Evolutionary conservation across 805 yeast species (phyloP).

Genomic region (Ogataea trehalophila): DNA sequence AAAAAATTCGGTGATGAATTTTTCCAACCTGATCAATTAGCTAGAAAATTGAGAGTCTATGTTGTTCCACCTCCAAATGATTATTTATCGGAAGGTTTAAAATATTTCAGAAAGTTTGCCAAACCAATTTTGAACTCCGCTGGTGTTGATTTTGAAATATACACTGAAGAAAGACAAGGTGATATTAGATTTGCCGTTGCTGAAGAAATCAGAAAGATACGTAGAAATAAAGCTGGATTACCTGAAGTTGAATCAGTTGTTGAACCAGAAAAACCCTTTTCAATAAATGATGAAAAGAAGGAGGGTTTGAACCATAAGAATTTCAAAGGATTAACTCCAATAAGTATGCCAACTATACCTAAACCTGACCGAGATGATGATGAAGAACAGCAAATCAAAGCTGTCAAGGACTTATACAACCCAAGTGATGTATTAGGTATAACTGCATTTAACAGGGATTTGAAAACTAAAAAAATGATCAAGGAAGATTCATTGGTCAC

Average conservation of each 20-base stretch:
- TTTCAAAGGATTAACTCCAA: slow-evolving; percentile 6
- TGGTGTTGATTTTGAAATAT: slow-evolving; percentile 77
- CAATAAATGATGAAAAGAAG: slow-evolving; percentile 9
- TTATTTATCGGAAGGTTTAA: slow-evolving; percentile 67
- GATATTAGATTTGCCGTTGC: slow-evolving; percentile 80
- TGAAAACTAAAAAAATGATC: slow-evolving; percentile 14
- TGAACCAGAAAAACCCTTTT: slow-evolving; percentile 12
- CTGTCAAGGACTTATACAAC: slow-evolving; percentile 34
- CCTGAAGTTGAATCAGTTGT: slow-evolving; percentile 19
- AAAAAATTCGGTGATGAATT: slow-evolving; percentile 43
- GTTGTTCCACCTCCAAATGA: slow-evolving; percentile 98
- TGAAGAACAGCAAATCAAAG: slow-evolving; percentile 24
- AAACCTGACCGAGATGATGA: slow-evolving; percentile 12
- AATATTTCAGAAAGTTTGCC: slow-evolving; percentile 68
- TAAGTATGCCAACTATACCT: slow-evolving; percentile 1
- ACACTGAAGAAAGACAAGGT: slow-evolving; percentile 81
- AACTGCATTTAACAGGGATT: slow-evolving; percentile 27
- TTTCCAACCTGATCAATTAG: slow-evolving; percentile 43
- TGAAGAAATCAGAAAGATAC: slow-evolving; percentile 65
- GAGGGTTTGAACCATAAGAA: background rate
- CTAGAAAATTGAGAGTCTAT: slow-evolving; percentile 76
- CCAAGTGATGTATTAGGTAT: slow-evolving; percentile 54
- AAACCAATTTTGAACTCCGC: slow-evolving; percentile 84
- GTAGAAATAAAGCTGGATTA: slow-evolving; percentile 41
- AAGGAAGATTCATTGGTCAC: slow-evolving; percentile 43